phyloP scores from a whole-genome alignment of 306 rosid genomes.

The Dalbergia cochinchinensis region DNA sequence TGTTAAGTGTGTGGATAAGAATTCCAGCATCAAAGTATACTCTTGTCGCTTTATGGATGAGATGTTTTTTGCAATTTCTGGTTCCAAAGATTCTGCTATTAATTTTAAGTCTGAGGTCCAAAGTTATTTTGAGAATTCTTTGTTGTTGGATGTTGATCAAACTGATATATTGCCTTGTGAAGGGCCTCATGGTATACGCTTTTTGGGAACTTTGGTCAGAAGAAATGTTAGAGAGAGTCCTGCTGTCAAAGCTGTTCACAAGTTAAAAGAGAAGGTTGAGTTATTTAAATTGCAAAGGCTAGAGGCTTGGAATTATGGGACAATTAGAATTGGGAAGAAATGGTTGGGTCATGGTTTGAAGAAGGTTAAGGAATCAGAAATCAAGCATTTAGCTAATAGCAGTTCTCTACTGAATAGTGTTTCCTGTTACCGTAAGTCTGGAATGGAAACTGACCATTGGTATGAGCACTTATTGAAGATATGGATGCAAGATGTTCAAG shows the following conservation, averaged over 20 bases:
- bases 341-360: constrained; percentile 93
- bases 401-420: constrained; percentile 66
- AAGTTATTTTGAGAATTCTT: constrained; percentile 63
- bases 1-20: constrained; percentile 44
- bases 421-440: constrained; percentile 75
- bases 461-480: constrained; percentile 77
- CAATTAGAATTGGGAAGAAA: constrained; percentile 79
- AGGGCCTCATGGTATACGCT: constrained; percentile 56
- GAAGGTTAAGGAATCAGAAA: constrained; percentile 94
- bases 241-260: constrained; percentile 81
- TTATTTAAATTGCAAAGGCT: constrained; percentile 75
- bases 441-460: constrained; percentile 99
- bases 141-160: constrained; percentile 72
- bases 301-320: constrained; percentile 82
- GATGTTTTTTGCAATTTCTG: constrained; percentile 74
- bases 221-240: constrained; percentile 70
- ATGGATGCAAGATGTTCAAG: constrained; percentile 82
- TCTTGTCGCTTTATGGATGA: constrained; percentile 91
- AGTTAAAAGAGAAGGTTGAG: constrained; percentile 83
- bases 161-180: constrained; percentile 65
- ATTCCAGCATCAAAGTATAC: constrained; percentile 55
- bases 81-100: constrained; percentile 75
- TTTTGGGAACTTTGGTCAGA: constrained; percentile 72
- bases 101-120: constrained; percentile 69
- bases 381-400: constrained; percentile 72